A percentile compares a stretch with the other conserved stretches of the same genome.
These are phyloP conservation scores for Backusella mclennaniae DNA, from an alignment of 192 early-diverging fungal genomes.

Conservation along the genomic window DNA sequence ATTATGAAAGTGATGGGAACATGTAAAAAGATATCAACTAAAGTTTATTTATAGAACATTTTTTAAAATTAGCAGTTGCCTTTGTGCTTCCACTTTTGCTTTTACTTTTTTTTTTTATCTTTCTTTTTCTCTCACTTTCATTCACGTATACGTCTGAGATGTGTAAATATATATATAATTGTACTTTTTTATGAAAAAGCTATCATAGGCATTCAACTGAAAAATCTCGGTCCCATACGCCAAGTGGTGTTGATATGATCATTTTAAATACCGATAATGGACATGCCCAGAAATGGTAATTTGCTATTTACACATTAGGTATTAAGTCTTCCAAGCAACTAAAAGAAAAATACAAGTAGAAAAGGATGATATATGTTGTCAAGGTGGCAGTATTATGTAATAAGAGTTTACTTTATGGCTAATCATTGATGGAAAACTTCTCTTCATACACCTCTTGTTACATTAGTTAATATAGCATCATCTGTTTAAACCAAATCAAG, in stretches of 20 bases:
- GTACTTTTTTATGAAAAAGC: too few species aligned
- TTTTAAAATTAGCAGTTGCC: neutral
- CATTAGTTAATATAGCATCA: neutral
- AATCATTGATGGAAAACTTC: neutral
- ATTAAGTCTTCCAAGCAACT: neutral
- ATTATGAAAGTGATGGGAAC: too few species aligned
- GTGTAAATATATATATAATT: too few species aligned
- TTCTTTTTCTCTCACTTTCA: neutral
- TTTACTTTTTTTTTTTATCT: neutral
- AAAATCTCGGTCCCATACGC: neutral
- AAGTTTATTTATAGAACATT: neutral
- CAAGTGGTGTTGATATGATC: neutral
- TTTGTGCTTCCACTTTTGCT: neutral
- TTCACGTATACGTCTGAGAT: neutral
- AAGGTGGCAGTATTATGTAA: neutral
- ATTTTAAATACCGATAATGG: neutral
- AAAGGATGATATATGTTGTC: neutral
- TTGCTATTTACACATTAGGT: neutral
- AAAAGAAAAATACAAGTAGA: neutral
- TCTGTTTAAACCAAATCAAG: neutral
- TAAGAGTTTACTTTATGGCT: neutral
- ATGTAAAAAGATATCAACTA: neutral
- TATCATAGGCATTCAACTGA: too few species aligned
- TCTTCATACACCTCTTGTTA: neutral
- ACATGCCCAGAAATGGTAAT: neutral